Percentiles rank a stretch among this genome's conserved stretches.
Evolutionary conservation across 257 asterid genomes (phyloP).

Genomic region (Ajuga chamaepitys): DNA sequence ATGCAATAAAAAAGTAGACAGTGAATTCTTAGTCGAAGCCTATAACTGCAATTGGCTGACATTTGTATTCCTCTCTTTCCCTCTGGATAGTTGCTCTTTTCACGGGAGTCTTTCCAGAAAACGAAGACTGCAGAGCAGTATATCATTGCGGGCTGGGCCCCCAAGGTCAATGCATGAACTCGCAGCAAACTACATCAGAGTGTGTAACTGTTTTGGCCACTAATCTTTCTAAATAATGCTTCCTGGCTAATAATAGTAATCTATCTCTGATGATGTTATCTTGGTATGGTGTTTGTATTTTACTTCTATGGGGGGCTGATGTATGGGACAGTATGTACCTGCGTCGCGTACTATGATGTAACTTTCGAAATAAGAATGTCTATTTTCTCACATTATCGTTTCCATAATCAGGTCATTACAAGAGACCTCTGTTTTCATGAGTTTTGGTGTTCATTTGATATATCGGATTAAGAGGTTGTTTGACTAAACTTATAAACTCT

Average conservation of each 20-base stretch:
- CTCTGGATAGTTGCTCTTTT: slow-evolving; percentile 42
- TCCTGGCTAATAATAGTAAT: neutral
- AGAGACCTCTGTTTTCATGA: too few species aligned
- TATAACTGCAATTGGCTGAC: neutral
- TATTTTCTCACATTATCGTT: too few species aligned
- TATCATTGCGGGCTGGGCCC: slow-evolving; percentile 71
- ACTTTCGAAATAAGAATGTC: too few species aligned
- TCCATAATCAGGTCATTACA: too few species aligned
- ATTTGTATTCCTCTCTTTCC: neutral
- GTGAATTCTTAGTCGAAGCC: neutral
- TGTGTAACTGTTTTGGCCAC: neutral
- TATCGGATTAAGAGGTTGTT: too few species aligned
- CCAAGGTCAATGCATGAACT: slow-evolving; percentile 56
- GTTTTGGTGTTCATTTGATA: too few species aligned
- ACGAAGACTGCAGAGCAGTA: slow-evolving; percentile 54
- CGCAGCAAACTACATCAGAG: neutral
- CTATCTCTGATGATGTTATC: neutral
- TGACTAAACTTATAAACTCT: too few species aligned
- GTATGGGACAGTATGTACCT: too few species aligned
- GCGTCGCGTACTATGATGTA: too few species aligned
- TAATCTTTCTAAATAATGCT: neutral
- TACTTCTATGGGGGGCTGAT: neutral
- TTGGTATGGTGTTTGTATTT: neutral
- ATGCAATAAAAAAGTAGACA: neutral
- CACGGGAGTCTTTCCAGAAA: slow-evolving; percentile 59